Conservation (phyloP, 176 grass and related monocot genomes). For the Rhynchospora pubera region DNA sequence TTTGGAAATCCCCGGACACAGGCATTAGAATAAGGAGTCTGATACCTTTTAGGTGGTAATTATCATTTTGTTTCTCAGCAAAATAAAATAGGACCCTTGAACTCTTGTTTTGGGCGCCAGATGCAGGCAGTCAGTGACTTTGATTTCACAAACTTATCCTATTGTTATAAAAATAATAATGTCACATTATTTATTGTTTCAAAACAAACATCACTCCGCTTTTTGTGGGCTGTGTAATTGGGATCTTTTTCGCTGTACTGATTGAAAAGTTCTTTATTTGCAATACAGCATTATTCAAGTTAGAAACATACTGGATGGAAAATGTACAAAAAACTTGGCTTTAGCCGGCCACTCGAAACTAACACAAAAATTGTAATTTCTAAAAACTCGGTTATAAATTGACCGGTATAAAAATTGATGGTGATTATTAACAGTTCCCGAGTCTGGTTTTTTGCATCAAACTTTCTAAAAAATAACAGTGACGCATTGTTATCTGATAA, state of each 20-base stretch:
- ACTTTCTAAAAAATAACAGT: too few species aligned
- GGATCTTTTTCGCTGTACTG: neutral
- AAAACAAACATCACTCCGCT: neutral
- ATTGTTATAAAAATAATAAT: neutral
- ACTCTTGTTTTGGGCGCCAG: conserved; percentile 34
- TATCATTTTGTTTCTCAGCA: conserved; percentile 12
- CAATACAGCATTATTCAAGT: conserved; percentile 7
- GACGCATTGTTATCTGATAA: too few species aligned
- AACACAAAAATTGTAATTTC: neutral
- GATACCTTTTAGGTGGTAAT: neutral
- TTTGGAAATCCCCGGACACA: conserved; percentile 18
- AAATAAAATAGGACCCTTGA: conserved; percentile 41
- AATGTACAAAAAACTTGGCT: neutral
- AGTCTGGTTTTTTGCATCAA: neutral
- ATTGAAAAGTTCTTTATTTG: conserved; percentile 28
- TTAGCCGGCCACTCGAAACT: neutral
- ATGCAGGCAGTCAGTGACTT: conserved; percentile 20
- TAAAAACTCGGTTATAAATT: neutral
- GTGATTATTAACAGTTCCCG: neutral
- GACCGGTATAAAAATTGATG: neutral
- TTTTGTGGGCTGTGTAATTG: neutral
- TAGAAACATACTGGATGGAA: conserved; percentile 21
- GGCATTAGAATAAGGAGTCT: conserved; percentile 3
- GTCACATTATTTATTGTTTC: neutral
- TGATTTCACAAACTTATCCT: conserved; percentile 25